Conservation (phyloP, 2,329 filamentous ascomycete species). For the Curvularia lunata region DNA sequence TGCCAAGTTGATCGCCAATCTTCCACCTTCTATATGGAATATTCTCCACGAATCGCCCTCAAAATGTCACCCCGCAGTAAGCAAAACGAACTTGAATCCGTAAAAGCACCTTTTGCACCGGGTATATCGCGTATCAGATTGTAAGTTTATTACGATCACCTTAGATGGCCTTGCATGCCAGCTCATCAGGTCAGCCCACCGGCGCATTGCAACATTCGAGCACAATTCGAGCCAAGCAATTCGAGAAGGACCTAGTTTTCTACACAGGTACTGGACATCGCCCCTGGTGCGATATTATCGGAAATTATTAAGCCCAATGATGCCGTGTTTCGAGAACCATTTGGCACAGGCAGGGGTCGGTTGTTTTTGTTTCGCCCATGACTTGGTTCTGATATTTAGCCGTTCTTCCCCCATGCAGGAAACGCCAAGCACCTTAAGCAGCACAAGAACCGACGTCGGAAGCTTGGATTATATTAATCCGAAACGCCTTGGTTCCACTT, state of each 20-base stretch:
- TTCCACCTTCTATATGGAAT: not conserved
- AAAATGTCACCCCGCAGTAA: not conserved
- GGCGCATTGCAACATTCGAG: not conserved
- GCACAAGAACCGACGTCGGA: conserved; percentile 25
- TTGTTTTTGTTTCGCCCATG: conserved; percentile 17
- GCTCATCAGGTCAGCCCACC: not conserved
- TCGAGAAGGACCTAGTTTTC: not conserved
- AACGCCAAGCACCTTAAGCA: conserved; percentile 7
- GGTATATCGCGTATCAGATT: not conserved
- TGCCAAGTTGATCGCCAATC: conserved; percentile 1
- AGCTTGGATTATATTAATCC: conserved; percentile 29
- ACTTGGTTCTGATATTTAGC: conserved; percentile 1
- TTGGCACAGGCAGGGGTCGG: conserved; percentile 7
- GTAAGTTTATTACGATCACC: not conserved
- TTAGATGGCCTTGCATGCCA: not conserved
- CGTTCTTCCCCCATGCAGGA: not conserved
- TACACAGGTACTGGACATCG: not conserved
- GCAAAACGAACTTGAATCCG: not conserved
- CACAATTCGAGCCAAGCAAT: not conserved
- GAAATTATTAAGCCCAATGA: not conserved
- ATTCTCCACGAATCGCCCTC: conserved; percentile 11
- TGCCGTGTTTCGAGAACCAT: not conserved
- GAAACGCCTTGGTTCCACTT: conserved; percentile 3
- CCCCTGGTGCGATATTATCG: not conserved
- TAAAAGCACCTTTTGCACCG: conserved; percentile 3